Evolutionary conservation across 768 basidiomycete species (phyloP), one percentile per base, ranked within the genome.

Genomic region (Rhodotorula diobovata): DNA sequence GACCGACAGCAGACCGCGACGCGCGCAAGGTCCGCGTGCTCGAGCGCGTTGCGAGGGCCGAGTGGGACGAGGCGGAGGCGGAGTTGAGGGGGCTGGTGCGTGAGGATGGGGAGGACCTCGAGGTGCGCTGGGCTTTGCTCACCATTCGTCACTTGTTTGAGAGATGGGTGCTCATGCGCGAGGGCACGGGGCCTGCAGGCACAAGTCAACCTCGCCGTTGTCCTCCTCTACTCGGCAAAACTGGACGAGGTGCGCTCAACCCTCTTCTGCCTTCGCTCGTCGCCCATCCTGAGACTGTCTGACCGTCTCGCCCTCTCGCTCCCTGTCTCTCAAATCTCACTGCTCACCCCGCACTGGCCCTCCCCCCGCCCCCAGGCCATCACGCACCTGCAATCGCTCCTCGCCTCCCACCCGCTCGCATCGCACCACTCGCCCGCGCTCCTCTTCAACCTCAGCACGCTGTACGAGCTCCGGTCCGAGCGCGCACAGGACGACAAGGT

Each of bases 381-480:
- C 46, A 18, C 60, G 15, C 34, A 55, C 46, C 67, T 68, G n/a
- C n/a, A 25, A 18, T 0, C 21, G 21, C 61, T 68, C 35, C 28
- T 62, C 54, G 30, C 55, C 4, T 21, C 59, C 21, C 37, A 53
- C 16, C 61, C 61, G 1, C 21, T 28, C 18, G 15, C 9, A 28
- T 55, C 48, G n/a, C 32, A 55, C 45, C 6, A 46, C 55, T 8
- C 37, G 20, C 54, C 57, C 14, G n/a, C 67, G 6, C 21, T 68
- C 30, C 37, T 68, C 12, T 68, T 68, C 61, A 68, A 68, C 56
- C 61, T 68, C n/a, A 37, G 54, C 10, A 68, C 67, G 34, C 61
- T 68, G 2, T 28, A 8, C 45, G 67, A 68, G 61, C 46, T 68
- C 16, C 45, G 67, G n/a, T 58, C n/a, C 35, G 67, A 63, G 18